phyloP scores from a whole-genome alignment of 1,284 basidiomycete genomes.

The Malassezia slooffiae region DNA sequence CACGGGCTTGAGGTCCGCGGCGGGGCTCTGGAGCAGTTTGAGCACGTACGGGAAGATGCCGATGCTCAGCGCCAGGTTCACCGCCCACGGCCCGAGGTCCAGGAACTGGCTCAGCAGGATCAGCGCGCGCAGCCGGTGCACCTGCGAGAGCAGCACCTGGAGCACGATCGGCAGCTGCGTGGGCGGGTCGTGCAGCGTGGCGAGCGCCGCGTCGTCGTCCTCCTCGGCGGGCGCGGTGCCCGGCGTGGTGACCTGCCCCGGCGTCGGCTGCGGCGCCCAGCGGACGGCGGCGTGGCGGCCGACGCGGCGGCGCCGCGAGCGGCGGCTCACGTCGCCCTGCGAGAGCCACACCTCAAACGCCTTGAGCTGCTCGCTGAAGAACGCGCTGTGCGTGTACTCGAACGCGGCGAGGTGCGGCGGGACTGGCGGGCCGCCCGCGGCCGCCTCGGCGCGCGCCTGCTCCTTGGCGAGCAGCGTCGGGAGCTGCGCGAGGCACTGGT shows the following conservation, averaged over 20 bases:
- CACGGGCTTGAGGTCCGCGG: constrained; percentile 88
- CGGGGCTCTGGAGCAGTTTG: constrained; percentile 85
- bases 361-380: constrained; percentile 91
- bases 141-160: constrained; percentile 89
- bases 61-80: constrained; percentile 90
- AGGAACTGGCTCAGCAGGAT: constrained; percentile 96
- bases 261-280: too few relatives aligned
- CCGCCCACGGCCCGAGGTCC: constrained; percentile 95
- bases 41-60: constrained; percentile 98
- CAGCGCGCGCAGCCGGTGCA: constrained; percentile 84
- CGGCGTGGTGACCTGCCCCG: too few relatives aligned
- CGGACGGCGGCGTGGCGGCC: constrained; percentile 61
- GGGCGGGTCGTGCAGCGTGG: constrained; percentile 59
- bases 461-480: constrained; percentile 68
- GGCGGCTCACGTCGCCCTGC: constrained; percentile 48
- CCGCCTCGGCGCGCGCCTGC: constrained; percentile 51
- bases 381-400: constrained; percentile 73
- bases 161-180: constrained; percentile 95
- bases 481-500: constrained; percentile 84
- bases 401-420: constrained; percentile 45
- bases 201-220: constrained; percentile 54
- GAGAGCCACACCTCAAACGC: constrained; percentile 94
- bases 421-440: constrained; percentile 42
- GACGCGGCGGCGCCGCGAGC: constrained; percentile 31
- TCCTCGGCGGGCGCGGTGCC: constrained; percentile 18